Percentiles rank a stretch among this genome's conserved stretches.
phyloP scores from a whole-genome alignment of 108 stramenopile genomes.

The Cylindrotheca closterium region DNA sequence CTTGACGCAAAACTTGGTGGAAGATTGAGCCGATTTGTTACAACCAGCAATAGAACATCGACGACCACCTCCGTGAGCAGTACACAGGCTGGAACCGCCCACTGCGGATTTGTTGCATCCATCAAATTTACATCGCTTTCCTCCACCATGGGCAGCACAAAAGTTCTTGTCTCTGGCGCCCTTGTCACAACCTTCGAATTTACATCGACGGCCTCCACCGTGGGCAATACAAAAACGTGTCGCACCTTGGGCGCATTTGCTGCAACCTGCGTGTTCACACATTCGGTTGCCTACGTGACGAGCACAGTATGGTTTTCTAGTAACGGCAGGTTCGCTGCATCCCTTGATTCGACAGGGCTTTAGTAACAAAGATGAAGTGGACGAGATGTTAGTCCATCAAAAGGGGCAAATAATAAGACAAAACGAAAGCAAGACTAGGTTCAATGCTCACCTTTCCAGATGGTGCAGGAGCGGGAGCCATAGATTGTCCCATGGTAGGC shows the following conservation, averaged over 20 bases:
- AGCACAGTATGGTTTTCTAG: constrained; percentile 76
- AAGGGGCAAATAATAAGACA: too few relatives aligned
- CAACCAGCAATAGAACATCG: constrained; percentile 88
- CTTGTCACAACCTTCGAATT: constrained; percentile 89
- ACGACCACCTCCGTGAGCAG: constrained; percentile 95
- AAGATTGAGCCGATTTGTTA: constrained; percentile 92
- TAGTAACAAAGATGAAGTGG: background rate
- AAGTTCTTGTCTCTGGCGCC: constrained; percentile 90
- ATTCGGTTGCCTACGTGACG: constrained; percentile 80
- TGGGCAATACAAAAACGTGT: constrained; percentile 97
- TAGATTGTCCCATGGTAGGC: too few relatives aligned
- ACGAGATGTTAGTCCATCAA: too few relatives aligned
- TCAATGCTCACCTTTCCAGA: too few relatives aligned
- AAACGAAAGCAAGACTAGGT: too few relatives aligned
- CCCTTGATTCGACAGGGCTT: constrained; percentile 79
- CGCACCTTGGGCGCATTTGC: constrained; percentile 87
- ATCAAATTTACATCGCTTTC: constrained; percentile 86
- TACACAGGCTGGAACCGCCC: constrained; percentile 93
- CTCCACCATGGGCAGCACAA: constrained; percentile 96
- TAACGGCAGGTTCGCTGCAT: constrained; percentile 54
- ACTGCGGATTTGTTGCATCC: constrained; percentile 97
- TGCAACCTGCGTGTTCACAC: constrained; percentile 80
- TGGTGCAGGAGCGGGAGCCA: too few relatives aligned
- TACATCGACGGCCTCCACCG: constrained; percentile 95
- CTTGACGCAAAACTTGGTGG: constrained; percentile 94